Conservation (phyloP, 2,329 filamentous ascomycete genomes). For the Lachnellula occidentalis region DNA sequence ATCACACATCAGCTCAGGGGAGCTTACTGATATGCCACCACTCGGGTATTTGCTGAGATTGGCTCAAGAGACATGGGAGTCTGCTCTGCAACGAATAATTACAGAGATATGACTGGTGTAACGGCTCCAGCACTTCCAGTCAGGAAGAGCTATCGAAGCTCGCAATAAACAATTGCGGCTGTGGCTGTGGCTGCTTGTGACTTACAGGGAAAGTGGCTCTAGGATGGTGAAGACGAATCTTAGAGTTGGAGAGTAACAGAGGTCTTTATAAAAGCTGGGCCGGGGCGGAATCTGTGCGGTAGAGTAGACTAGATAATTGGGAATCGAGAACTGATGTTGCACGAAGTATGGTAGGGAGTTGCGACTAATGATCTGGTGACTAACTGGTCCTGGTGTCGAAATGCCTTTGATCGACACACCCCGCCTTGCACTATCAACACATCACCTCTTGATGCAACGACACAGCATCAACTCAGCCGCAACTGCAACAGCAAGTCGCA, state of each 20-base stretch:
- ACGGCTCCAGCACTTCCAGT: slow-evolving; percentile 51
- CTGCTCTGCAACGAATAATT: slow-evolving; percentile 61
- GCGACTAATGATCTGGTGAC: too few relatives aligned
- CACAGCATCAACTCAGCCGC: too few relatives aligned
- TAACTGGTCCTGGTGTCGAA: too few relatives aligned
- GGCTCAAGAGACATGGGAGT: slow-evolving; percentile 37
- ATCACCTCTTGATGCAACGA: too few relatives aligned
- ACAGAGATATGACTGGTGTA: slow-evolving; percentile 48
- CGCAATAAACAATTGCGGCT: neutral
- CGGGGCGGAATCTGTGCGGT: too few relatives aligned
- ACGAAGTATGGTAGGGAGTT: too few relatives aligned
- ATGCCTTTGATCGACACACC: too few relatives aligned
- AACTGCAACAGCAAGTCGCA: too few relatives aligned
- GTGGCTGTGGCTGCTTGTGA: neutral
- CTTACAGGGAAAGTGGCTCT: slow-evolving; percentile 64
- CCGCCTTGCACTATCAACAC: too few relatives aligned
- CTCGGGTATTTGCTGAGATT: slow-evolving; percentile 32
- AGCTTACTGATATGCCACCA: slow-evolving; percentile 23
- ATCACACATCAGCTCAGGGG: neutral
- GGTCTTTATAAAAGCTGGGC: slow-evolving; percentile 41
- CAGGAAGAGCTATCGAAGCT: neutral
- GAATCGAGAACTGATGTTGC: neutral
- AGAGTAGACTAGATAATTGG: too few relatives aligned
- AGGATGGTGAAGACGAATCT: slow-evolving; percentile 61
- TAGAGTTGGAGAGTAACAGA: slow-evolving; percentile 55